phyloP scores from a whole-genome alignment of 768 basidiomycete genomes.

The Rhodocollybia butyracea region DNA sequence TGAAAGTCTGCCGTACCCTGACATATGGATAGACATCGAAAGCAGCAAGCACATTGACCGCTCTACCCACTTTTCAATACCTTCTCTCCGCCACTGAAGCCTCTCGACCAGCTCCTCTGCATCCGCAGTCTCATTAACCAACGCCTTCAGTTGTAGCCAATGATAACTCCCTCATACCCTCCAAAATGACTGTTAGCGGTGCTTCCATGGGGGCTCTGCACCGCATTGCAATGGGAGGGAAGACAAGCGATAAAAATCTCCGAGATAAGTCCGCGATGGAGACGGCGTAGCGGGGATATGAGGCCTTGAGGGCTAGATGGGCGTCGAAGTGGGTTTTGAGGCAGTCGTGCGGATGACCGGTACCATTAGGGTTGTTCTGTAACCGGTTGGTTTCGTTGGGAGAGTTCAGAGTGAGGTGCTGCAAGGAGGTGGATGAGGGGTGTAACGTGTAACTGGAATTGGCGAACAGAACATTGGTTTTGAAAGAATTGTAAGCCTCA shows the following conservation, averaged over 20 bases:
- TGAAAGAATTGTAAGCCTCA: too few species aligned
- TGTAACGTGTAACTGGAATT: not conserved
- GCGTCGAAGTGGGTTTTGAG: conserved; percentile 3
- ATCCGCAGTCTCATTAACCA: not conserved
- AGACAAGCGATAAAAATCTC: conserved; percentile 7
- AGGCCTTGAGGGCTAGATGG: conserved; percentile 8
- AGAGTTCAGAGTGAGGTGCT: not conserved
- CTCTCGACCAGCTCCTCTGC: not conserved
- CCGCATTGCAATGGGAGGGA: conserved; percentile 1
- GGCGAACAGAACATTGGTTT: not conserved
- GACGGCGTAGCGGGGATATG: conserved; percentile 5
- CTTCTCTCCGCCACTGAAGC: not conserved
- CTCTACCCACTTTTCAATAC: not conserved
- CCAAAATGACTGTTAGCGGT: not conserved
- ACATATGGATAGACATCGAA: conserved; percentile 1
- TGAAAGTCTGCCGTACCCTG: conserved; percentile 1
- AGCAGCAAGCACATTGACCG: conserved; percentile 5
- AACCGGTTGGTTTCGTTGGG: not conserved
- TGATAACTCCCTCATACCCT: not conserved
- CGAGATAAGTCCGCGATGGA: conserved; percentile 5
- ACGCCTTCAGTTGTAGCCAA: not conserved
- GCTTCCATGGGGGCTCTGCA: conserved; percentile 1
- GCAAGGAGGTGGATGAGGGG: not conserved
- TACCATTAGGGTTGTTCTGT: not conserved
- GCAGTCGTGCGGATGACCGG: not conserved